Conservation (phyloP, 257 asterid species). For the Coffea canephora region DNA sequence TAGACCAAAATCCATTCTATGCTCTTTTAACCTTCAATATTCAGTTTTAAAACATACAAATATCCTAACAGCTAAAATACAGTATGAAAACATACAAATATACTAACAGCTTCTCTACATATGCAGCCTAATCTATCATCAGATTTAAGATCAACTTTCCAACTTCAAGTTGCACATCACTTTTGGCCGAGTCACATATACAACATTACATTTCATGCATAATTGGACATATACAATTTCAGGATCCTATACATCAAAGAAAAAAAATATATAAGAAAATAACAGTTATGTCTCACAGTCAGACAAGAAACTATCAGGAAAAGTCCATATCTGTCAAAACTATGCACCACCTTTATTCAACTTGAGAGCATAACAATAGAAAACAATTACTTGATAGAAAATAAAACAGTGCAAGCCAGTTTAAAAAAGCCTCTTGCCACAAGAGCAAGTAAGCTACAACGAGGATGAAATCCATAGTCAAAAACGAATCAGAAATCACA, state of each 20-base stretch:
- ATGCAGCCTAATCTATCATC: neutral
- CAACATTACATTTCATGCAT: neutral
- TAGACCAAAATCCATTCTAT: neutral
- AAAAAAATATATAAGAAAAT: neutral
- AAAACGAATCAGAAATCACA: neutral
- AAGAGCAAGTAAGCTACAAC: neutral
- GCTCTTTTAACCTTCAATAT: neutral
- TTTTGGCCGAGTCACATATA: neutral
- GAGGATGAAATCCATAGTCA: neutral
- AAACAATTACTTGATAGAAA: neutral
- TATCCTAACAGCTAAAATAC: neutral
- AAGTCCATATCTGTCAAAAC: neutral
- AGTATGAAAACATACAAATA: neutral
- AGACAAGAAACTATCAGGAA: neutral
- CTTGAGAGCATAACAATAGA: neutral
- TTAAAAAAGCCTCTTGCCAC: neutral
- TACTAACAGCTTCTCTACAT: neutral
- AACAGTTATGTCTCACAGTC: neutral
- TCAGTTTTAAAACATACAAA: neutral
- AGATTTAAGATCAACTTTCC: neutral
- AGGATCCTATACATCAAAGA: neutral
- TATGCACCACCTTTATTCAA: neutral
- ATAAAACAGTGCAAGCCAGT: conserved; percentile 3
- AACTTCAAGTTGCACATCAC: neutral
- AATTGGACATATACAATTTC: neutral